These are phyloP conservation scores for Phytopythium kandeliae DNA, from an alignment of 352 stramenopile species.

Conservation along the genomic window DNA sequence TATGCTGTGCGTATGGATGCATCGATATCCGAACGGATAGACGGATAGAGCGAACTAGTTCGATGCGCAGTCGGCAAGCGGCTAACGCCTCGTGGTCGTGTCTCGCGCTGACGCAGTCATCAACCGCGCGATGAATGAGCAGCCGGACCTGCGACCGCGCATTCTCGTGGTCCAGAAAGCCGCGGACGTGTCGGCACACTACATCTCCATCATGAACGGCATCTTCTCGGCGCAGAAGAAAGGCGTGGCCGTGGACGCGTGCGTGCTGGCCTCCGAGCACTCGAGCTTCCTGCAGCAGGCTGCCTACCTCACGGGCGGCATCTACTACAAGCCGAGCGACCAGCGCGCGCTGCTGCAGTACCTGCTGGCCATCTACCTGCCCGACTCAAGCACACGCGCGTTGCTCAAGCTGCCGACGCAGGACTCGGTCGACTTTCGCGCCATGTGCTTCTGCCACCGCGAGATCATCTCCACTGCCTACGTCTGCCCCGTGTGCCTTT, in stretches of 20 bases:
- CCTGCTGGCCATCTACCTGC: constrained; percentile 82
- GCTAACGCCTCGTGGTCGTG: background rate
- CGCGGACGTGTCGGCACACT: constrained; percentile 79
- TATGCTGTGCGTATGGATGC: constrained; percentile 74
- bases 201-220: constrained; percentile 89
- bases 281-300: constrained; percentile 88
- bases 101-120: constrained; percentile 50
- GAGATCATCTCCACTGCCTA: constrained; percentile 77
- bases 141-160: constrained; percentile 65
- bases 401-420: constrained; percentile 80
- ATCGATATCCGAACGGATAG: constrained; percentile 12
- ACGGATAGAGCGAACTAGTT: background rate
- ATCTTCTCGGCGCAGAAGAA: constrained; percentile 90
- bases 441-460: constrained; percentile 88
- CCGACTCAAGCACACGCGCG: constrained; percentile 72
- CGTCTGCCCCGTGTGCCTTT: constrained; percentile 85
- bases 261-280: constrained; percentile 63
- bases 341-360: constrained; percentile 73
- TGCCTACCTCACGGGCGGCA: constrained; percentile 78
- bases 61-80: constrained; percentile 1
- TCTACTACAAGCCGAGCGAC: constrained; percentile 84
- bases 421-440: constrained; percentile 83
- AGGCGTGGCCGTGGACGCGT: constrained; percentile 74
- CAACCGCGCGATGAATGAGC: constrained; percentile 77
- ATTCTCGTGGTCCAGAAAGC: constrained; percentile 84